Conservation (phyloP, 2,329 filamentous ascomycete genomes). For the Allantophomopsis cytisporea region DNA sequence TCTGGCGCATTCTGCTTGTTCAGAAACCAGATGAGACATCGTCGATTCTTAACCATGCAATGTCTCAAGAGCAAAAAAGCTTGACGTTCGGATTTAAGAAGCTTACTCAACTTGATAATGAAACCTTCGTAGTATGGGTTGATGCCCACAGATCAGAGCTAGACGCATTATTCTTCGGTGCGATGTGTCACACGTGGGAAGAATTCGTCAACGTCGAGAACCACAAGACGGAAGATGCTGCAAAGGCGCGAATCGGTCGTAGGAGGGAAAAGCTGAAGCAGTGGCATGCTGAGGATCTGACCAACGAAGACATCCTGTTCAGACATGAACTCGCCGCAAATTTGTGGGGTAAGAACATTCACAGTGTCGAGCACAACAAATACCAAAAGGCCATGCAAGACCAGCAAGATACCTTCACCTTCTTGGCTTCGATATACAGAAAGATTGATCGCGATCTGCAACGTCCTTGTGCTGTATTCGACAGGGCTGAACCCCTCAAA, state of each 20-base stretch:
- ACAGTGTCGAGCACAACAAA: conserved; percentile 81
- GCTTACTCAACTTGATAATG: conserved; percentile 78
- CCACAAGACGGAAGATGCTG: conserved; percentile 61
- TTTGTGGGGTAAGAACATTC: conserved; percentile 93
- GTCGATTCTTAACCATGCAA: conserved; percentile 57
- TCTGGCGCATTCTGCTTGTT: conserved; percentile 86
- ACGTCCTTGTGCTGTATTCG: conserved; percentile 71
- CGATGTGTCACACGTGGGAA: conserved; percentile 75
- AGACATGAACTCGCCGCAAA: conserved; percentile 79
- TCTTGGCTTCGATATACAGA: conserved; percentile 60
- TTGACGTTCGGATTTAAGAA: conserved; percentile 69
- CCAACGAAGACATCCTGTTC: conserved; percentile 57
- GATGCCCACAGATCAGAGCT: conserved; percentile 68
- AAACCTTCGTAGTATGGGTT: conserved; percentile 78
- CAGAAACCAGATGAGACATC: conserved; percentile 81
- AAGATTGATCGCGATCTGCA: conserved; percentile 69
- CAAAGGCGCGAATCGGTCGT: conserved; percentile 54
- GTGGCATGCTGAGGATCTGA: conserved; percentile 61
- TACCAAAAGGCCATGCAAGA: conserved; percentile 83
- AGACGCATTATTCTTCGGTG: conserved; percentile 70
- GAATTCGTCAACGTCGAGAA: conserved; percentile 79
- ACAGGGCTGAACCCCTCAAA: conserved; percentile 47
- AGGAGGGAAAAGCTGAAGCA: conserved; percentile 70
- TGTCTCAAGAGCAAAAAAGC: conserved; percentile 55
- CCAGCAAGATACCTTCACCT: conserved; percentile 78